Evolutionary conservation across 1,284 basidiomycete species (phyloP).

Genomic region (Microbotryomycetes sp.): DNA sequence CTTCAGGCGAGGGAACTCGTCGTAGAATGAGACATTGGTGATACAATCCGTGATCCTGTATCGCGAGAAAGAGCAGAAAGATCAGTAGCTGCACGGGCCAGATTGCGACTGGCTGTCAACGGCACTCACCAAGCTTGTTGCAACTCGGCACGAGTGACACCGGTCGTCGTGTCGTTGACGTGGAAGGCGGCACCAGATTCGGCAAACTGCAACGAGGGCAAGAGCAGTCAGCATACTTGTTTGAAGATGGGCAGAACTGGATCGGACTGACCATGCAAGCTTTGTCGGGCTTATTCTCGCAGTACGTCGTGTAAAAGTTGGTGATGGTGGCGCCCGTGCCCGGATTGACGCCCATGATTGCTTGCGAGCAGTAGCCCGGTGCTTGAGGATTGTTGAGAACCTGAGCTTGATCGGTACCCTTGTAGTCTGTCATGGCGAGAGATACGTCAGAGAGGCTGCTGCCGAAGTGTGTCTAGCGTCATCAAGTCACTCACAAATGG

Average conservation of each 20-base stretch:
- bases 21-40: slow-evolving; percentile 21
- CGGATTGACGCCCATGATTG: slow-evolving; percentile 31
- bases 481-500: slow-evolving; percentile 33
- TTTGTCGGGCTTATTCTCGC: slow-evolving; percentile 25
- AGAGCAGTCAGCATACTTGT: not conserved
- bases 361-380: slow-evolving; percentile 29
- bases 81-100: not conserved
- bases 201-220: slow-evolving; percentile 25
- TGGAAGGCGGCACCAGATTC: slow-evolving; percentile 39
- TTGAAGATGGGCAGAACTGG: not conserved
- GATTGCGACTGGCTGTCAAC: too few species aligned
- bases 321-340: slow-evolving; percentile 13
- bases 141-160: slow-evolving; percentile 25
- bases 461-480: too few species aligned
- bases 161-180: slow-evolving; percentile 27
- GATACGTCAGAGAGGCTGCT: not conserved
- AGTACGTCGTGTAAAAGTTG: slow-evolving; percentile 34
- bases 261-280: slow-evolving; percentile 33
- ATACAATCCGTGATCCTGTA: slow-evolving; percentile 30
- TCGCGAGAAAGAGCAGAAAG: not conserved
- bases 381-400: slow-evolving; percentile 29
- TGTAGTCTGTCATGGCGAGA: slow-evolving; percentile 22
- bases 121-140: slow-evolving; percentile 34
- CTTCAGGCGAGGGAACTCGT: slow-evolving; percentile 32
- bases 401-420: slow-evolving; percentile 25